These are phyloP conservation scores for Chlamydomonas reinhardtii DNA, from an alignment of 163 green algal species.

Conservation along the genomic window DNA sequence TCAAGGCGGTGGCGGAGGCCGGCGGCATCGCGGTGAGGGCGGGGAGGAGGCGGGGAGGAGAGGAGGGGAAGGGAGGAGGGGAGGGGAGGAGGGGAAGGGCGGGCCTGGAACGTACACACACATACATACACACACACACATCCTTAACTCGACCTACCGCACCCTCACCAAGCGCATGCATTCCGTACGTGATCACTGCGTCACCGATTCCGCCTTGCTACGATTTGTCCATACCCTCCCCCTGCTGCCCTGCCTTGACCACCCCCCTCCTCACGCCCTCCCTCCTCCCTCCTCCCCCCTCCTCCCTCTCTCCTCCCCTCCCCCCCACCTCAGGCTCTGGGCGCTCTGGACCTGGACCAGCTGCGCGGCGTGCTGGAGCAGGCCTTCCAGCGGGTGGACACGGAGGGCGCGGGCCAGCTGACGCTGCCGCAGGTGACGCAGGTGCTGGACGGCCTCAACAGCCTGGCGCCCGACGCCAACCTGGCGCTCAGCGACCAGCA, in stretches of 20 bases:
- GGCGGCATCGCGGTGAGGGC: slow-evolving; percentile 45
- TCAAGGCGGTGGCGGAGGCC: slow-evolving; percentile 52
- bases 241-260: too few species aligned
- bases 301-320: background rate
- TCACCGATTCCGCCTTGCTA: too few species aligned
- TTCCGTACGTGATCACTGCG: too few species aligned
- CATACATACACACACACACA: too few species aligned
- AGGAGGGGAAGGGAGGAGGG: too few species aligned
- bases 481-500: slow-evolving; percentile 48
- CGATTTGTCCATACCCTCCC: too few species aligned
- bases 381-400: slow-evolving; percentile 49
- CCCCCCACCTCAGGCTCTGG: slow-evolving; percentile 18
- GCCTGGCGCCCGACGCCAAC: slow-evolving; percentile 31
- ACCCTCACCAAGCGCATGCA: too few species aligned
- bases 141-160: too few species aligned
- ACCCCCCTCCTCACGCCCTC: too few species aligned
- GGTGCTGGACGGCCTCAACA: slow-evolving; percentile 50
- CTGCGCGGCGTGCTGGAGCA: slow-evolving; percentile 49
- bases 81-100: too few species aligned
- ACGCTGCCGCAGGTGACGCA: slow-evolving; percentile 44
- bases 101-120: too few species aligned
- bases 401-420: slow-evolving; percentile 52
- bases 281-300: background rate
- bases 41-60: background rate
- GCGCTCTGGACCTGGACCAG: slow-evolving; percentile 55